Evolutionary conservation across 225 moss, liverwort and hornwort species (phyloP).

Genomic region (Asterella californica): DNA sequence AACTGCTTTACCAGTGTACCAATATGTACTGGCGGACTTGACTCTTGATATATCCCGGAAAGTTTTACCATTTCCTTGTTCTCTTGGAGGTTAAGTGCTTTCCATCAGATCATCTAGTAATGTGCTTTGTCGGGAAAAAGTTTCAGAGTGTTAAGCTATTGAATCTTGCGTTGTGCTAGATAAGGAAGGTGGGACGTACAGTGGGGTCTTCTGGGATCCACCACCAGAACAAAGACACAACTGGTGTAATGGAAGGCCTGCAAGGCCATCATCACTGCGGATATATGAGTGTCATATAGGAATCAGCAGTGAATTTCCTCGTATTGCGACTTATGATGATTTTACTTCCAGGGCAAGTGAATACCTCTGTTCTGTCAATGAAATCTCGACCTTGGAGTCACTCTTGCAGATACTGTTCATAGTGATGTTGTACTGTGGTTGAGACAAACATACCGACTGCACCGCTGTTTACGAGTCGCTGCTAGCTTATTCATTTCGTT

Average conservation of each 20-base stretch:
- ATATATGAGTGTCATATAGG: conserved; percentile 98
- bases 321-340: conserved; percentile 62
- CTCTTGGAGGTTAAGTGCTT: neutral
- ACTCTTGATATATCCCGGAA: neutral
- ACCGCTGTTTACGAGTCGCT: neutral
- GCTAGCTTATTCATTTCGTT: neutral
- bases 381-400: neutral
- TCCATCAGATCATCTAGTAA: neutral
- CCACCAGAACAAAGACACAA: conserved; percentile 57
- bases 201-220: conserved; percentile 88
- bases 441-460: neutral
- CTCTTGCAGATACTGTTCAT: neutral
- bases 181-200: conserved; percentile 48
- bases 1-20: too few relatives aligned
- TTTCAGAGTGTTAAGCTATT: neutral
- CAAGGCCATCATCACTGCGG: conserved; percentile 67
- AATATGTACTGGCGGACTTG: neutral
- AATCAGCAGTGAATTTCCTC: conserved; percentile 70
- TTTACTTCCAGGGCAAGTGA: conserved; percentile 62
- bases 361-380: neutral
- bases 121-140: neutral
- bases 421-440: neutral
- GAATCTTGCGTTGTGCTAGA: conserved; percentile 35
- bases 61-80: neutral
- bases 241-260: conserved; percentile 68